Percentiles rank a stretch among this genome's conserved stretches.
Conservation (phyloP, 768 basidiomycete species). For the Kwoniella dendrophila region DNA sequence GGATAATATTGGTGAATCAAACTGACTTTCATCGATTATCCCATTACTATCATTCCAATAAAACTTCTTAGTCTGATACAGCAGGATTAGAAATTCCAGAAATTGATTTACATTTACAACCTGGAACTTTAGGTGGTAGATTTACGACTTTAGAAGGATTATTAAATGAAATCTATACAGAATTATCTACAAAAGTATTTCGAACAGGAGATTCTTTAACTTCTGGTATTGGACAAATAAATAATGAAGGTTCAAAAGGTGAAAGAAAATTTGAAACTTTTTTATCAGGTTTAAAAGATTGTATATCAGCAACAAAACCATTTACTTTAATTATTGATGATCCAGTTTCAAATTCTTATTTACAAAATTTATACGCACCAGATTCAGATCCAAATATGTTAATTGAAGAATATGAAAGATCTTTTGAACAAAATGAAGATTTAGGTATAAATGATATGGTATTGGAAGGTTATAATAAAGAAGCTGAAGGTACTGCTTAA, state of each 20-base stretch:
- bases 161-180: constrained; percentile 89
- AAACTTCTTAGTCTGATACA: constrained; percentile 88
- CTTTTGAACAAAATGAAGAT: constrained; percentile 90
- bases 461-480: constrained; percentile 52
- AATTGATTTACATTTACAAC: constrained; percentile 85
- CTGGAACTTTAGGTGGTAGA: constrained; percentile 92
- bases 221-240: constrained; percentile 52
- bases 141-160: constrained; percentile 98
- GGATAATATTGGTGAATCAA: too few species aligned
- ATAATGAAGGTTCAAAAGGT: constrained; percentile 57
- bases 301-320: constrained; percentile 73
- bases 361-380: constrained; percentile 96
- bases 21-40: too few species aligned
- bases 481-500: constrained; percentile 33
- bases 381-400: constrained; percentile 94
- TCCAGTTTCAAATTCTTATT: constrained; percentile 89
- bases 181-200: constrained; percentile 85
- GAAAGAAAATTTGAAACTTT: constrained; percentile 70
- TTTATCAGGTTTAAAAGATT: constrained; percentile 61
- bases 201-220: constrained; percentile 60
- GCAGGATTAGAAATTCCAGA: constrained; percentile 88
- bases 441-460: constrained; percentile 68
- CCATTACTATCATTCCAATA: too few species aligned
- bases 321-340: constrained; percentile 96
- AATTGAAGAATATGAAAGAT: constrained; percentile 78